These are phyloP conservation scores for Fusarium agapanthi DNA, from an alignment of 2,329 filamentous ascomycete species.

Conservation along the genomic window DNA sequence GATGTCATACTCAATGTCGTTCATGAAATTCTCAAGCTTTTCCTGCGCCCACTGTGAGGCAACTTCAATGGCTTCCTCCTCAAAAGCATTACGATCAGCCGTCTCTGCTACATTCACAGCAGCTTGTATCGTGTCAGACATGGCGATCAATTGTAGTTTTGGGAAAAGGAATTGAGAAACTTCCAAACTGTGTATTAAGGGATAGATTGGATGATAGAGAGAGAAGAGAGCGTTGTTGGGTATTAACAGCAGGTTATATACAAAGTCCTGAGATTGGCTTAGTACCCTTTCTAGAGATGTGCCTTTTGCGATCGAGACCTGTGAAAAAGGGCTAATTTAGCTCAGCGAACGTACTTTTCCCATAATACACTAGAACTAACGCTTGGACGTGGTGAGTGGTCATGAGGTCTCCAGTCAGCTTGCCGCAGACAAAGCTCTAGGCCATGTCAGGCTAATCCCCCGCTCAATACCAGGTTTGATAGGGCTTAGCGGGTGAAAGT, in stretches of 20 bases:
- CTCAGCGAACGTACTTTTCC: too few relatives aligned
- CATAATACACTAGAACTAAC: too few relatives aligned
- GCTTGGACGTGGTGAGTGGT: too few relatives aligned
- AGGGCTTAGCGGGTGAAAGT: too few relatives aligned
- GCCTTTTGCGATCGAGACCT: too few relatives aligned
- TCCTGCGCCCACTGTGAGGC: not conserved
- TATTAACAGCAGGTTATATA: not conserved
- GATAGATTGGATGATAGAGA: rapidly evolving
- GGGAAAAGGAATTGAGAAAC: not conserved
- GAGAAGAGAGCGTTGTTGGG: too few relatives aligned
- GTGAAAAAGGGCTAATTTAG: too few relatives aligned
- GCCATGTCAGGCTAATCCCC: too few relatives aligned
- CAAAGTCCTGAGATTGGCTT: not conserved
- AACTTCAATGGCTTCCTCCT: not conserved
- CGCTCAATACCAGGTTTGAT: too few relatives aligned
- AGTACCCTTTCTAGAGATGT: too few relatives aligned
- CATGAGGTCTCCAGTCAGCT: too few relatives aligned
- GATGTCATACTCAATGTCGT: not conserved
- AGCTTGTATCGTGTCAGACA: not conserved
- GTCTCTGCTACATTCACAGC: rapidly evolving
- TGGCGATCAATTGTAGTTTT: not conserved
- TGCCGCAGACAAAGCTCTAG: too few relatives aligned
- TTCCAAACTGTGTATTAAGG: rapidly evolving
- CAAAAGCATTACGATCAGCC: not conserved
- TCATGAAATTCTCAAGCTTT: not conserved